Evolutionary conservation across 1,284 basidiomycete species (phyloP), one percentile per base, ranked within the genome.

Genomic region (Puccinia hordei): DNA sequence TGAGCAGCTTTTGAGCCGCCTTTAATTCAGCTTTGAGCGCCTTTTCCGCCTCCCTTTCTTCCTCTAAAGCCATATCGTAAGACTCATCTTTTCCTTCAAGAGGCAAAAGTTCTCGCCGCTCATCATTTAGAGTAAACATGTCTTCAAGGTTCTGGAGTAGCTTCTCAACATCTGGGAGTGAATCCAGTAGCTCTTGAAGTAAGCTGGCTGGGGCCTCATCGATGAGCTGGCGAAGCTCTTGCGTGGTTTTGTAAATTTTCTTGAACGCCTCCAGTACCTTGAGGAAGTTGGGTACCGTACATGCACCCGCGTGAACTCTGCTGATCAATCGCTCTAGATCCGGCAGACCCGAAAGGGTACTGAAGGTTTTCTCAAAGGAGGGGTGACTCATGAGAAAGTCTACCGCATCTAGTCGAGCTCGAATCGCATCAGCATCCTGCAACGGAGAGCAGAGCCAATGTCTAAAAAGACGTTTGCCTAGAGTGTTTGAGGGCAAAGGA

Each of bases 381-480:
- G 89, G 90, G 82, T 94, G 89, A 44, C 89, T 87, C 84, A 98
- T 90, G 61, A 98, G 88, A 84, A 95, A 94, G 83, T 96, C 89
- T 0, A 98, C 93, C 6, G 95, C 95, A 85, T 98, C 94, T 22
- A 95, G 93, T 92, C 94, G 89, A 72, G 92, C 91, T 84, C 95
- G 94, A 86, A 98, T 98, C 55, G 92, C 92, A 19, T 88, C 85
- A 35, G 90, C 90, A 61, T 93, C 90, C 57, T 91, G 89, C 81
- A 98, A 87, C 17, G 95, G 95, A 88, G 92, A 91, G 82, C 93
- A 95, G 10, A 98, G 87, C 95, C 95, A 98, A 82, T 95, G 92
- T 66, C 93, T 90, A 88, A 98, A 97, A 41, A 98, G 88, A 55
- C 94, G 90, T 85, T 97, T 97, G 49, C 93, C 92, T 93, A 71